phyloP scores from a whole-genome alignment of 768 basidiomycete genomes.

The Hypholoma fasciculare region DNA sequence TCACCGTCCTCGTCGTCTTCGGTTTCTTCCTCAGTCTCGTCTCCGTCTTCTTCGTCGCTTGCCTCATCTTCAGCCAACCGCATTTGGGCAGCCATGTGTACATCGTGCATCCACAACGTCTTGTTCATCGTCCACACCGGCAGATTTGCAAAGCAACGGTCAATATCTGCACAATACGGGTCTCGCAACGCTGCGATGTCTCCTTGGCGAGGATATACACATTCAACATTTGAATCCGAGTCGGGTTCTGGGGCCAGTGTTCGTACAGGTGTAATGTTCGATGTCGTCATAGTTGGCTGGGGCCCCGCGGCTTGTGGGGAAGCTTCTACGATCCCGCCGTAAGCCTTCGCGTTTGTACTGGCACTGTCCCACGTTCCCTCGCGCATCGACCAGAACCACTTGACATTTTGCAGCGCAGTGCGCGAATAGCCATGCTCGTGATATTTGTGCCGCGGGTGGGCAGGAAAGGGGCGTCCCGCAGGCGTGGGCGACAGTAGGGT shows the following conservation, averaged over 20 bases:
- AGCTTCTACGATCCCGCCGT: conserved; percentile 4
- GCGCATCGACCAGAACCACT: conserved; percentile 61
- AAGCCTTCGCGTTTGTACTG: conserved; percentile 10
- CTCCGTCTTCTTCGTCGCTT: conserved; percentile 22
- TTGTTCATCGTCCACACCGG: conserved; percentile 69
- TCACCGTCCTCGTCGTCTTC: conserved; percentile 25
- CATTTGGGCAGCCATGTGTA: conserved; percentile 38
- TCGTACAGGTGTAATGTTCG: conserved; percentile 7
- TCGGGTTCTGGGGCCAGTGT: not conserved
- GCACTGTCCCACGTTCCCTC: conserved; percentile 51
- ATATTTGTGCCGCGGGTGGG: conserved; percentile 42
- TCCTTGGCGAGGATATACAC: conserved; percentile 61
- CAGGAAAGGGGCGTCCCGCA: conserved; percentile 22
- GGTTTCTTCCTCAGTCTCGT: not conserved
- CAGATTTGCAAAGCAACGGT: conserved; percentile 56
- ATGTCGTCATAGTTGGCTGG: conserved; percentile 7
- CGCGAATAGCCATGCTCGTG: conserved; percentile 64
- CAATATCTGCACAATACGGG: conserved; percentile 54
- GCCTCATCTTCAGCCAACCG: not conserved
- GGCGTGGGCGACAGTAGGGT: conserved; percentile 34
- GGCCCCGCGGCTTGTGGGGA: not conserved
- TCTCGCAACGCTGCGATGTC: conserved; percentile 61
- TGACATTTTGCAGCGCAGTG: conserved; percentile 57
- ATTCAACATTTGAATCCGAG: conserved; percentile 31
- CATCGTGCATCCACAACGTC: conserved; percentile 61